Base-by-base conservation (phyloP, 106 monocot genomes). In the Alisma plantagoaquatica region DNA sequence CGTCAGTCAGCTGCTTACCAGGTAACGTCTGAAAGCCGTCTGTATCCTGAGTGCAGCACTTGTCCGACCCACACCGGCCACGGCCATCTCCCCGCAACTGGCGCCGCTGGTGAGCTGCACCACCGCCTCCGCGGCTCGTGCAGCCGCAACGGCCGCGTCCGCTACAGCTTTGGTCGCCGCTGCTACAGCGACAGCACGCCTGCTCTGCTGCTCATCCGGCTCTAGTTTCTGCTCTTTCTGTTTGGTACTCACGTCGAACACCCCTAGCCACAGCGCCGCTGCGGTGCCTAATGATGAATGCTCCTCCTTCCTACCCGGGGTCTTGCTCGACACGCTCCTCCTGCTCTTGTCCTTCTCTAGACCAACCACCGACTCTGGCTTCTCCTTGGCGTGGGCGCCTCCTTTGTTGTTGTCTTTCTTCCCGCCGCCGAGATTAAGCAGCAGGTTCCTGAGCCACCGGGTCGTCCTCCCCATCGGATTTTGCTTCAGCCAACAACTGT, bases 161-260 rank as follows among this genome's bases (percentile, higher is more conserved):
- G 88, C 88, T 0, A 79, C 88, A 0, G 82, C 88, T 0, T 75
- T 79, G 0, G 82, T 88, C 3, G 82, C 88, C 1, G 88, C 88
- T 1, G 88, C 88, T 7, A 88, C 82, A 0, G 88, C 88, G 20
- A 88, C 83, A 29, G 82, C 88, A 28, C 79, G 82, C 72, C 74
- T 89, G 76, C 55, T 89, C 61, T 89, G 88, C 46, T 83, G 76
- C 63, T 72, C 73, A 65, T 89, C 88, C 29, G 20, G 82, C 41
- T 83, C 79, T n/a, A n/a, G n/a, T n/a, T n/a, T n/a, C n/a, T n/a
- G n/a, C n/a, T n/a, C n/a, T n/a, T n/a, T n/a, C n/a, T n/a, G n/a
- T n/a, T n/a, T n/a, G n/a, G n/a, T n/a, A n/a, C n/a, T n/a, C 2
- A 67, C 22, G 41, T 90, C 76, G 15, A 83, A 11, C 4, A 79